Base-by-base conservation (phyloP, 805 yeast species). In the Pichia nakasei region DNA sequence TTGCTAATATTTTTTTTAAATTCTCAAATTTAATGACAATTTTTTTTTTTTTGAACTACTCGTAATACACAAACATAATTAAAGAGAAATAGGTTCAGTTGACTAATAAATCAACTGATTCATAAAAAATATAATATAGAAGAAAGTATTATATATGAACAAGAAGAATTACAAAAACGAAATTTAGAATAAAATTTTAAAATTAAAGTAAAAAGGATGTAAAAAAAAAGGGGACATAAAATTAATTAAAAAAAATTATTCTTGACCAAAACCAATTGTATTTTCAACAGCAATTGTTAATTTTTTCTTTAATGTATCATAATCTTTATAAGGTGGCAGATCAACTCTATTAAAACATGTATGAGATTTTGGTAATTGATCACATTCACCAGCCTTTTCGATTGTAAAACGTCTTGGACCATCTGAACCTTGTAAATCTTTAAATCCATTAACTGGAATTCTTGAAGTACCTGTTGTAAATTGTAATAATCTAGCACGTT, bases 341-440 rank as follows among this genome's bases (percentile, higher is more conserved):
- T 93, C 98, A 43, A 93, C 97, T 69, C 99, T 85, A 70, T 93
- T 93, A 78, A 93, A 93, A 75, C 99, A 91, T 2, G 99, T 93
- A 63, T 93, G 98, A 9, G 96, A 86, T 66, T 93, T 93, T 37
- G 99, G 99, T 57, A 93, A 69, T 68, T 89, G 96, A 58, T 80
- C 82, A 29, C 83, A 59, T 63, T 91, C 97, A 46, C 98, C 98
- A 9, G 97, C 97, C 65, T 89, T 89, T 65, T 93, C 99, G 63
- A 93, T 91, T 7, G 99, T 93, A 66, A 93, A 93, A 62, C 97
- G 79, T 75, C 99, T 85, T 43, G 99, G 99, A 46, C 99, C 99
- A 68, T 93, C 98, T 21, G 95, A 85, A 52, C 98, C 99, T 68
- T 93, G 99, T 56, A 93, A 73, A 66, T 93, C 99, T 65, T 93